Conservation (phyloP, 768 basidiomycete genomes). For the Lactarius hatsudake region DNA sequence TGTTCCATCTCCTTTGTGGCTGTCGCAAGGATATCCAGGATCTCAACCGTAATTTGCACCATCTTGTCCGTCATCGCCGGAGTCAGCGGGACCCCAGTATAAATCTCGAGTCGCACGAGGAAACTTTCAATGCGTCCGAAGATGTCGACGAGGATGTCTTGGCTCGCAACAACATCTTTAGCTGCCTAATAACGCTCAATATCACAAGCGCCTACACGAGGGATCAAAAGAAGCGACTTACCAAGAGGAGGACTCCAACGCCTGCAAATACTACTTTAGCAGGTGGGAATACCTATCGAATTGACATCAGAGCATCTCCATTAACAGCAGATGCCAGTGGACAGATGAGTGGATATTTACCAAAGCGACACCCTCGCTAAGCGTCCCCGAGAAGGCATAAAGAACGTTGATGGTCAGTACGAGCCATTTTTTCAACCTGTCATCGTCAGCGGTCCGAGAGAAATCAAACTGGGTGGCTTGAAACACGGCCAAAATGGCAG, state of each 20-base stretch:
- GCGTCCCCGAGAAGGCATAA: background rate
- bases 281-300: background rate
- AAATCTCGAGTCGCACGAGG: background rate
- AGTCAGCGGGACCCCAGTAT: background rate
- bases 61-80: background rate
- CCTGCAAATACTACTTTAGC: background rate
- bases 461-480: background rate
- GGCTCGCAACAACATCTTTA: background rate
- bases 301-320: background rate
- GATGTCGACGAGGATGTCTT: background rate
- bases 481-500: background rate
- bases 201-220: background rate
- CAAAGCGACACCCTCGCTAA: background rate
- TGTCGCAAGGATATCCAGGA: background rate
- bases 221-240: background rate
- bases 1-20: background rate
- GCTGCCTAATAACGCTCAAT: background rate
- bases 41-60: background rate
- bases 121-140: background rate
- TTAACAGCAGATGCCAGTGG: no score
- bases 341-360: background rate
- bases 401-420: background rate
- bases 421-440: background rate
- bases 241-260: background rate
- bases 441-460: no score